Percentiles rank a stretch among this genome's conserved stretches.
phyloP scores from a whole-genome alignment of 495 filamentous ascomycete genomes.

The Aspergillus coremiiformis region DNA sequence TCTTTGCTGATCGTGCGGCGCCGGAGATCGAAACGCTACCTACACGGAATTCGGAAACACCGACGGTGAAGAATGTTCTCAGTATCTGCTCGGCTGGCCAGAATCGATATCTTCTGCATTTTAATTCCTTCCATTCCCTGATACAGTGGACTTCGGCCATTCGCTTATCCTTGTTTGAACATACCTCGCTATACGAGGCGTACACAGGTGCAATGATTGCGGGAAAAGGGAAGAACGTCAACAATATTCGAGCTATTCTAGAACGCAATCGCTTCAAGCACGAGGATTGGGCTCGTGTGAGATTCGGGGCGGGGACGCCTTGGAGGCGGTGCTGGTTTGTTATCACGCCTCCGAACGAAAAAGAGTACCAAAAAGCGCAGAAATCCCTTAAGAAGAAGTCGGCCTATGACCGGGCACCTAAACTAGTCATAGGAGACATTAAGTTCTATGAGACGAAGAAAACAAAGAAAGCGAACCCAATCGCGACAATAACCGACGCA shows the following conservation, averaged over 20 bases:
- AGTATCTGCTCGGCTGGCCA: slow-evolving; percentile 91
- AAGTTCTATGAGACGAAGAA: slow-evolving; percentile 94
- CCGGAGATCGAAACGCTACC: slow-evolving; percentile 81
- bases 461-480: slow-evolving; percentile 82
- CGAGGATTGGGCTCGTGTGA: slow-evolving; percentile 91
- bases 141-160: slow-evolving; percentile 96
- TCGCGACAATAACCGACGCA: slow-evolving; percentile 83
- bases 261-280: slow-evolving; percentile 65
- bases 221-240: slow-evolving; percentile 81
- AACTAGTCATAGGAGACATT: slow-evolving; percentile 72
- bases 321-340: slow-evolving; percentile 98
- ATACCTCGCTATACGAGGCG: slow-evolving; percentile 85
- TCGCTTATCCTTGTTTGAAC: slow-evolving; percentile 89
- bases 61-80: slow-evolving; percentile 84
- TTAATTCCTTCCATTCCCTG: slow-evolving; percentile 87
- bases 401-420: slow-evolving; percentile 64
- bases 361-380: slow-evolving; percentile 73
- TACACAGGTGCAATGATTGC: slow-evolving; percentile 95
- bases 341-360: slow-evolving; percentile 84
- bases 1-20: slow-evolving; percentile 4
- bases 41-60: slow-evolving; percentile 64
- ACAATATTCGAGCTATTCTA: slow-evolving; percentile 81
- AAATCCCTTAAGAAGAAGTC: slow-evolving; percentile 81
- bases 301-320: slow-evolving; percentile 92
- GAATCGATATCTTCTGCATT: slow-evolving; percentile 92